Evolutionary conservation across 306 rosid genomes (phyloP), one percentile per base, ranked within the genome.

Genomic region (Vigna angularis): DNA sequence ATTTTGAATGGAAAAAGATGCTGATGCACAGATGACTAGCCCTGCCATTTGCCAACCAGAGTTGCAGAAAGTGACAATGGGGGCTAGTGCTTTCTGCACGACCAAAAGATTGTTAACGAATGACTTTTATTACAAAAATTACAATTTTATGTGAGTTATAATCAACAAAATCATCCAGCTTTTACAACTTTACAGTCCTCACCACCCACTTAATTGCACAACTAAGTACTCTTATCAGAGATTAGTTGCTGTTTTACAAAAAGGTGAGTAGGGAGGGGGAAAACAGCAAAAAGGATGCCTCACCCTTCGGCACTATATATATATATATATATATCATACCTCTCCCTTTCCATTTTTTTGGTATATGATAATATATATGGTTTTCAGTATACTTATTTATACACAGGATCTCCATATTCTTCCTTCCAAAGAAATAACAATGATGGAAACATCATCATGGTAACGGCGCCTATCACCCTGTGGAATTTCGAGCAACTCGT

Each of bases 321-420:
- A 30, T 30, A 30, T 30, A 30, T 77, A 83, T 87, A 87, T 88
- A 76, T 85, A 79, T 84, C 73, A 59, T 47, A 17, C 48, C 47
- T 55, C 48, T 74, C 63, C 69, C 68, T 66, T 8, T 34, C 14
- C 16, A 20, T 48, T 24, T 45, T 9, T 42, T 42, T 42, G 13
- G 30, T 58, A 26, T 28, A 62, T 70, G 28, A 52, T 71, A 78
- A 65, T 58, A 42, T 30, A 66, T 63, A 79, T 67, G 82, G 76
- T 82, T 87, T 83, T 82, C 80, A 74, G 66, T 84, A 70, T 76
- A 63, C 77, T 87, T 79, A 70, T 76, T 87, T 87, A 88, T 88
- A 93, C 97, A 86, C 98, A 93, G 47, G 97, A 96, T 90, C 97
- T 93, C 99, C 99, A 96, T 77, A 96, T 96, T 84, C 90, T 88